A percentile compares a stretch with the other conserved stretches of the same genome.
These are phyloP conservation scores for Apiospora saccharicola DNA, from an alignment of 2,329 filamentous ascomycete species.

Conservation along the genomic window DNA sequence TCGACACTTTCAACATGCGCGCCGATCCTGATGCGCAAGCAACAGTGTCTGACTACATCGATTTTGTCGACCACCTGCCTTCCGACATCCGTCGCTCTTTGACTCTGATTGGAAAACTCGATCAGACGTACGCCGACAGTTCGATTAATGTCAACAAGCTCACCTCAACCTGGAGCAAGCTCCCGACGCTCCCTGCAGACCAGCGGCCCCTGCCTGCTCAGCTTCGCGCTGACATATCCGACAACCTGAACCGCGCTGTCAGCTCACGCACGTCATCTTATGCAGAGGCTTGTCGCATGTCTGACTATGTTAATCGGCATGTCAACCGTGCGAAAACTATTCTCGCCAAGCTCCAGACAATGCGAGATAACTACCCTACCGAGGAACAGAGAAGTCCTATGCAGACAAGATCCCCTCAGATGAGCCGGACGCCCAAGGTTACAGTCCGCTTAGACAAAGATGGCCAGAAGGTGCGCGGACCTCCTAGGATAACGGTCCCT, in stretches of 20 bases:
- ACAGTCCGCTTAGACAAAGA: conserved; percentile 52
- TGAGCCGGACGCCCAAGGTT: conserved; percentile 56
- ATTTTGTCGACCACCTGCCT: conserved; percentile 74
- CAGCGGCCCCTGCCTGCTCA: conserved; percentile 56
- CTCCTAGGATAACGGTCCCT: conserved; percentile 68
- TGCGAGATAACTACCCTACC: conserved; percentile 67
- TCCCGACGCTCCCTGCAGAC: conserved; percentile 57
- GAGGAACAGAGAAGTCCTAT: conserved; percentile 61
- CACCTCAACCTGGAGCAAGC: conserved; percentile 62
- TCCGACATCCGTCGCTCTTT: conserved; percentile 72
- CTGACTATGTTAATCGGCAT: conserved; percentile 69
- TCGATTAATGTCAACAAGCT: conserved; percentile 64
- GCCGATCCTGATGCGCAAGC: conserved; percentile 72
- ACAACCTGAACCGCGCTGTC: conserved; percentile 61
- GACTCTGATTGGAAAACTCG: conserved; percentile 70
- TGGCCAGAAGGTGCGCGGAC: conserved; percentile 55
- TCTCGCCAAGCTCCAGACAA: conserved; percentile 63
- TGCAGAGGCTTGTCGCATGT: conserved; percentile 69
- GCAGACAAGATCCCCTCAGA: conserved; percentile 61
- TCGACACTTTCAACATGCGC: conserved; percentile 58
- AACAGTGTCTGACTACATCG: conserved; percentile 74
- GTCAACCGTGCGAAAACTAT: conserved; percentile 67
- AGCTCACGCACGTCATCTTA: conserved; percentile 65
- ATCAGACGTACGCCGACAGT: conserved; percentile 63
- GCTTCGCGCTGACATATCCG: conserved; percentile 67